Base-by-base conservation (phyloP, 352 stramenopile genomes). In the Globisporangium solare region DNA sequence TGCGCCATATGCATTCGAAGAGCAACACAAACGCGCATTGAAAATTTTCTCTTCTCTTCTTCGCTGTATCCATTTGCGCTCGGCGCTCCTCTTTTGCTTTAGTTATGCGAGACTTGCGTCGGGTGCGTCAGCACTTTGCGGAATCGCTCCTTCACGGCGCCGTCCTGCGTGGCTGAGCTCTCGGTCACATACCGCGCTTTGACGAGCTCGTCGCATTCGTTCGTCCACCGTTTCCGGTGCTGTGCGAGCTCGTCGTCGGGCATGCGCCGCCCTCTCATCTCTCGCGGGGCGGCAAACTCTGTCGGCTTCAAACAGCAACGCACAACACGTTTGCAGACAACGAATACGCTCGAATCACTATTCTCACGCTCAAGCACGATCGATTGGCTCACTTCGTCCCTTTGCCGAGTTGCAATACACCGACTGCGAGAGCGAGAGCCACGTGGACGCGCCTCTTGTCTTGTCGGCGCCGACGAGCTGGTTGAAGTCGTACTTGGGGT, bases 381-480 rank as follows among this genome's bases (percentile, higher is more conserved):
- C 24, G 24, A 2, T 27, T 27, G 24, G 24, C 6, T 49, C 15
- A 21, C n/a, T 13, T 39, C 47, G 31, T 51, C 72, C 72, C 64
- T 74, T 72, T 15, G 56, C 66, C 3, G 70, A 76, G 50, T 89
- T 83, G 54, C 67, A 74, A 63, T 86, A 72, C 17, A 54, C 60
- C 0, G 78, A 91, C 11, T 86, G 76, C 6, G 74, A 68, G 46
- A 89, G 54, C 8, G 78, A 89, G 24, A 77, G 47, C 79, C 82
- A 92, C 27, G 73, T 87, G 5, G 50, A 42, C 0, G 77, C 63
- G 14, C 52, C 54, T 42, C 70, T 70, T 20, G 77, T 81, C 55
- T 79, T 83, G 67, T 92, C 77, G n/a, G 77, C 64, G 1, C 72
- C 72, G 27, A 92, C 67, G 17, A 89, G 68, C 54, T 89, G 73